phyloP scores from a whole-genome alignment of 495 filamentous ascomycete species.

The Lasiosphaeria ovina region DNA sequence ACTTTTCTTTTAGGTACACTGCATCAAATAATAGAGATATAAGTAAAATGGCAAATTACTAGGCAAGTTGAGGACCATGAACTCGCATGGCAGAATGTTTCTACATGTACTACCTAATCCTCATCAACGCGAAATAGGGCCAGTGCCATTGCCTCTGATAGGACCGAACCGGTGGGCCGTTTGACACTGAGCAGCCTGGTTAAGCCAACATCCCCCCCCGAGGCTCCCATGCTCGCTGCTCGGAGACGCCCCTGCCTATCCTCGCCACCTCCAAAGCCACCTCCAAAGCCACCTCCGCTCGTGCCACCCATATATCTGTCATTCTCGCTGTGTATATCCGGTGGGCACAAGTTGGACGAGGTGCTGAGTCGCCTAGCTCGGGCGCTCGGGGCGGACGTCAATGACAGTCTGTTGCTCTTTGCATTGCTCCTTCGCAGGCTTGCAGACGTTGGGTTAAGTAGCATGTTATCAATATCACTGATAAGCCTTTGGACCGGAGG shows the following conservation, averaged over 20 bases:
- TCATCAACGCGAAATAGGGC: conserved; percentile 32
- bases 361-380: conserved; percentile 15
- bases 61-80: too few species aligned
- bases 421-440: conserved; percentile 26
- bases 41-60: too few species aligned
- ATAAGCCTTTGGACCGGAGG: background rate
- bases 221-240: conserved; percentile 5
- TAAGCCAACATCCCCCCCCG: conserved; percentile 22
- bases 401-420: conserved; percentile 6
- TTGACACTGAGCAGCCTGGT: conserved; percentile 31
- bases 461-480: background rate
- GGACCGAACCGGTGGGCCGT: conserved; percentile 23
- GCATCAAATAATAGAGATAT: too few species aligned
- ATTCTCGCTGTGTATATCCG: conserved; percentile 4
- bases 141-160: conserved; percentile 34
- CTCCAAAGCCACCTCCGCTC: conserved; percentile 1
- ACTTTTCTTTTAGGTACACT: too few species aligned
- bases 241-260: conserved; percentile 1
- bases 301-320: conserved; percentile 5
- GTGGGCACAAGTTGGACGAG: conserved; percentile 14
- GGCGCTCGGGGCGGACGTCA: background rate
- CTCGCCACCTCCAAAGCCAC: background rate
- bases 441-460: conserved; percentile 1
- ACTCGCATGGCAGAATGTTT: too few species aligned
- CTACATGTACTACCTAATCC: background rate